Base-by-base conservation (phyloP, 1,284 basidiomycete genomes). In the Ceratobasidium sp. region DNA sequence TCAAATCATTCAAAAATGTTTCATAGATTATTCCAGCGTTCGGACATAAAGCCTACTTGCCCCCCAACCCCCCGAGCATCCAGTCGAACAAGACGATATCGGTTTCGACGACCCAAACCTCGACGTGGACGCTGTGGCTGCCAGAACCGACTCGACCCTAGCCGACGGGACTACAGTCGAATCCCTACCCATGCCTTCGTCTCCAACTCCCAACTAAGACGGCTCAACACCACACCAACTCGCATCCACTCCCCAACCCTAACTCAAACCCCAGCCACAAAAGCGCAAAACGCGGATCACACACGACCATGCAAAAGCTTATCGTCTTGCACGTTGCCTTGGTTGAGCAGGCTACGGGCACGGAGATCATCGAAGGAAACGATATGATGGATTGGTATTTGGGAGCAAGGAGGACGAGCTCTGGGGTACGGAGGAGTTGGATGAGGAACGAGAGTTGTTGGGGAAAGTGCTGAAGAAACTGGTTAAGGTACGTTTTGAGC, bases 51-150 rank as follows among this genome's bases (percentile, higher is more conserved):
- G 97, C 98, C 1, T 98, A 95, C 83, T 91, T 89, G 34, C 90
- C 99, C 14, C 86, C 99, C 24, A 90, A 94, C 43, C 96, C 98
- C 82, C 98, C 96, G 2, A 99, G 99, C 83, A 98, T 99, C 79
- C 98, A 99, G 97, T 99, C 77, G 98, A 99, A 81, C 96, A 98
- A 83, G 98, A 99, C 80, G 97, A 99, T 79, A 92, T 99, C 80
- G 95, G 96, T 81, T 94, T 99, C 80, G 97, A 98, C 80, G 95
- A 98, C 77, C 96, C 98, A 79, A 80, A 82, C 74, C 48, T 81
- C 80, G 74, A 81, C 49, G 75, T 86, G 61, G 84, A 86, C 63
- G 81, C 84, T 80, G 73, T 82, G 78, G 79, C 81, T 80, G 78
- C 79, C 76, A 81, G 78, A 75, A 63, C 76, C 81, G 61, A 80